Conservation (phyloP, 257 asterid species). For the Fraxinus pennsylvanica region DNA sequence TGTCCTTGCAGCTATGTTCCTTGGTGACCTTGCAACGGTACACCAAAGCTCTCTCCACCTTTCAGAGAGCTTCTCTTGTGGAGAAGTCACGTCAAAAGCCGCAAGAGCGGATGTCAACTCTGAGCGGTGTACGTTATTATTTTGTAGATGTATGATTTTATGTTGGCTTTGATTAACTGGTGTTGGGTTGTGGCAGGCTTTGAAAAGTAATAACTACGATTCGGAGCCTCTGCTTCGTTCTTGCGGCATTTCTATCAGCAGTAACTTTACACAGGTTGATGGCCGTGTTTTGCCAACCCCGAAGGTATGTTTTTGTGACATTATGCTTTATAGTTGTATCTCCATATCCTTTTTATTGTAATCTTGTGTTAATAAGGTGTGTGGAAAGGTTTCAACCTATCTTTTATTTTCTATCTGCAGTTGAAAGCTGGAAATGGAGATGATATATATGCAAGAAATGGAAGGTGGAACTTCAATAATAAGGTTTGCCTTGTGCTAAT, state of each 20-base stretch:
- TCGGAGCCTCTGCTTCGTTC: slow-evolving; percentile 78
- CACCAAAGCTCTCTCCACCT: slow-evolving; percentile 70
- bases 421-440: slow-evolving; percentile 84
- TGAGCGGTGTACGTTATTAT: slow-evolving; percentile 49
- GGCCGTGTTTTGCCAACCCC: slow-evolving; percentile 89
- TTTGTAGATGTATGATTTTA: not conserved
- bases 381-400: not conserved
- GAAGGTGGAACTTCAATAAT: slow-evolving; percentile 84
- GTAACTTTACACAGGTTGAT: slow-evolving; percentile 71
- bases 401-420: slow-evolving; percentile 43
- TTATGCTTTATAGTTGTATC: slow-evolving; percentile 7
- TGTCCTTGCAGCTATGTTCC: slow-evolving; percentile 55
- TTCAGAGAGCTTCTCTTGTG: slow-evolving; percentile 77
- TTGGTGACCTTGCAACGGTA: slow-evolving; percentile 83
- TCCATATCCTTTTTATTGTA: not conserved
- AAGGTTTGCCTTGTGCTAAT: slow-evolving; percentile 47
- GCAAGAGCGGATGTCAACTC: slow-evolving; percentile 73
- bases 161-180: slow-evolving; percentile 18
- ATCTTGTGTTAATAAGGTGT: not conserved
- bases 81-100: slow-evolving; percentile 94
- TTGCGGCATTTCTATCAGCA: slow-evolving; percentile 68
- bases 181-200: slow-evolving; percentile 52
- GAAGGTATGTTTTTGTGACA: slow-evolving; percentile 40
- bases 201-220: slow-evolving; percentile 73
- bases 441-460: slow-evolving; percentile 73